These are phyloP conservation scores for Helenozyma rhizophorensis DNA, from an alignment of 805 yeast genomes.

Conservation along the genomic window DNA sequence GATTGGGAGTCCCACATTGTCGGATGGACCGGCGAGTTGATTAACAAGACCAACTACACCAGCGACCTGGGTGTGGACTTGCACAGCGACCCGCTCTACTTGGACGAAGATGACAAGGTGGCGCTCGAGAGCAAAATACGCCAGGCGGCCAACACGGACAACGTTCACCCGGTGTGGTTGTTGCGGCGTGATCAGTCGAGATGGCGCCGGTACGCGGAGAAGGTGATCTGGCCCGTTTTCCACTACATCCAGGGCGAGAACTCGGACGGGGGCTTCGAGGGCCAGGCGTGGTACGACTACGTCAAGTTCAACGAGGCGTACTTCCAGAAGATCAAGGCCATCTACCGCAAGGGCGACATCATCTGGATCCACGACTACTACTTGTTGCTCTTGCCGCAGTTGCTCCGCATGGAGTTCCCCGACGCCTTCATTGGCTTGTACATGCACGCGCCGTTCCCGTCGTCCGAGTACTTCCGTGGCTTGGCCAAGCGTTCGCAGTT, in stretches of 20 bases:
- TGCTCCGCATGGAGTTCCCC: constrained; percentile 72
- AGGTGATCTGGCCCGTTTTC: constrained; percentile 88
- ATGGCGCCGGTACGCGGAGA: constrained; percentile 90
- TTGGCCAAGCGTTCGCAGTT: constrained; percentile 77
- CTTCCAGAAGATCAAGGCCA: constrained; percentile 66
- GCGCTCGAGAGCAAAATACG: constrained; percentile 46
- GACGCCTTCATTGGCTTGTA: constrained; percentile 73
- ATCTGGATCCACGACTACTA: constrained; percentile 94
- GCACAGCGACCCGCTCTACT: constrained; percentile 55
- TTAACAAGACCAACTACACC: constrained; percentile 22
- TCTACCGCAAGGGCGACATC: constrained; percentile 84
- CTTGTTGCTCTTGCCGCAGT: constrained; percentile 73
- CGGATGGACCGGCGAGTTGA: constrained; percentile 94
- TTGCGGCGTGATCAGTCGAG: constrained; percentile 70
- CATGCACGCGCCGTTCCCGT: constrained; percentile 91
- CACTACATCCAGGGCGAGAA: constrained; percentile 85
- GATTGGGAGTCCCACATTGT: constrained; percentile 85
- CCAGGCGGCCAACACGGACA: constrained; percentile 41
- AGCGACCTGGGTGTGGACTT: constrained; percentile 22
- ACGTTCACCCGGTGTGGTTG: constrained; percentile 86
- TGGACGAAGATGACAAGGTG: constrained; percentile 51
- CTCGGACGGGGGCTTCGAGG: constrained; percentile 63
- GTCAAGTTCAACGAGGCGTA: constrained; percentile 88
- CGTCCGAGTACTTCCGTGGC: constrained; percentile 89
- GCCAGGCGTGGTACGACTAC: constrained; percentile 79